Conservation (phyloP, 768 basidiomycete species). For the Amanita thiersii region DNA sequence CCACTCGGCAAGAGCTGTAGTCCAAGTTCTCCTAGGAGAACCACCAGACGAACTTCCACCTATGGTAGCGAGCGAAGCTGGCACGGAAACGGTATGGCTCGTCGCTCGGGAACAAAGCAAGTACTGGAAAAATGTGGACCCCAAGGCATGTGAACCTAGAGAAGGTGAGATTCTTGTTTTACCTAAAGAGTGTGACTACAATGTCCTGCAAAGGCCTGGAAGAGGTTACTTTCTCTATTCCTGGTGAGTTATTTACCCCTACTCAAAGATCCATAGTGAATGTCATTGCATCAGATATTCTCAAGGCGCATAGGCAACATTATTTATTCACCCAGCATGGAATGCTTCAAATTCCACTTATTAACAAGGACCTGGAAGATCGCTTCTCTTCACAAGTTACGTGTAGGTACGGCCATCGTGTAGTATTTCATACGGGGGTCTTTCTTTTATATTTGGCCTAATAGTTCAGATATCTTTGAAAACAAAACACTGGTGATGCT, state of each 20-base stretch:
- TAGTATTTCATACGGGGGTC: neutral
- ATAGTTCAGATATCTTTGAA: constrained; percentile 69
- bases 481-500: constrained; percentile 77
- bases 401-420: constrained; percentile 65
- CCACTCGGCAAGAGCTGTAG: constrained; percentile 79
- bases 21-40: constrained; percentile 83
- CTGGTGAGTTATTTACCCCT: constrained; percentile 35
- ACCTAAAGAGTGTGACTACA: neutral
- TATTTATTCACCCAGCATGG: constrained; percentile 68
- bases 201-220: constrained; percentile 41
- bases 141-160: constrained; percentile 73
- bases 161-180: constrained; percentile 43
- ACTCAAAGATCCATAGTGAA: constrained; percentile 2
- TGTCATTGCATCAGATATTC: constrained; percentile 47
- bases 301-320: constrained; percentile 85
- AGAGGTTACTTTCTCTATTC: constrained; percentile 55
- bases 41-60: constrained; percentile 69
- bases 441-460: constrained; percentile 5
- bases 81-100: constrained; percentile 84
- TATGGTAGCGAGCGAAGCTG: constrained; percentile 68
- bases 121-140: constrained; percentile 85
- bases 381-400: constrained; percentile 79
- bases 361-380: constrained; percentile 54
- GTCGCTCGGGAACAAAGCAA: constrained; percentile 84
- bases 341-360: constrained; percentile 78